These are phyloP conservation scores for Neurospora sp. DNA, from an alignment of 495 filamentous ascomycete genomes.

Conservation along the genomic window DNA sequence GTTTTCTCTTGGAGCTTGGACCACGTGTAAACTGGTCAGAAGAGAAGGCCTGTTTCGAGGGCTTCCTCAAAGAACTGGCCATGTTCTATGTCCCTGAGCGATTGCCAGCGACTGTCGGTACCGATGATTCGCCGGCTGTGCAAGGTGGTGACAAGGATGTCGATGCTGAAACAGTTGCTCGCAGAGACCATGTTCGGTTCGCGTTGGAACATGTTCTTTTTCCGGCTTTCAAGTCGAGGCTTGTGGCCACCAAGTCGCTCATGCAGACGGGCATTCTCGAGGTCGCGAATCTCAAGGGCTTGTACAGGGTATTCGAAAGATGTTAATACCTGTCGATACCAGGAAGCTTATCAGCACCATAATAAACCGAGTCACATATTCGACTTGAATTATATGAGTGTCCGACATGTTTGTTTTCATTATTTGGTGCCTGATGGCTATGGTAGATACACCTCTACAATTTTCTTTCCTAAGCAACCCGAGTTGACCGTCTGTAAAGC, in stretches of 20 bases:
- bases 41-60: constrained; percentile 79
- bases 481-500: not conserved
- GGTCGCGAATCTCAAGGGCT: constrained; percentile 84
- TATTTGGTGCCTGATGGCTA: not conserved
- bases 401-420: not conserved
- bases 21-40: constrained; percentile 79
- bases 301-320: constrained; percentile 96
- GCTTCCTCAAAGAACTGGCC: constrained; percentile 79
- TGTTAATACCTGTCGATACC: constrained; percentile 43
- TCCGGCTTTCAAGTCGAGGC: constrained; percentile 67
- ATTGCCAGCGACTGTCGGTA: constrained; percentile 48
- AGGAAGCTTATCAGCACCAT: not conserved
- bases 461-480: not conserved
- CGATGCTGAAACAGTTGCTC: constrained; percentile 42
- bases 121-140: constrained; percentile 3
- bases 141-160: constrained; percentile 20
- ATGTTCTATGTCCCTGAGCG: constrained; percentile 84
- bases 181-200: constrained; percentile 48
- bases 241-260: constrained; percentile 74
- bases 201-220: constrained; percentile 66
- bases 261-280: constrained; percentile 69
- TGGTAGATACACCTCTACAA: not conserved
- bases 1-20: constrained; percentile 78
- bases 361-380: not conserved
- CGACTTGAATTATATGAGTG: not conserved